Conservation (phyloP, 208 protist species). For the Naegleria fowleri region DNA sequence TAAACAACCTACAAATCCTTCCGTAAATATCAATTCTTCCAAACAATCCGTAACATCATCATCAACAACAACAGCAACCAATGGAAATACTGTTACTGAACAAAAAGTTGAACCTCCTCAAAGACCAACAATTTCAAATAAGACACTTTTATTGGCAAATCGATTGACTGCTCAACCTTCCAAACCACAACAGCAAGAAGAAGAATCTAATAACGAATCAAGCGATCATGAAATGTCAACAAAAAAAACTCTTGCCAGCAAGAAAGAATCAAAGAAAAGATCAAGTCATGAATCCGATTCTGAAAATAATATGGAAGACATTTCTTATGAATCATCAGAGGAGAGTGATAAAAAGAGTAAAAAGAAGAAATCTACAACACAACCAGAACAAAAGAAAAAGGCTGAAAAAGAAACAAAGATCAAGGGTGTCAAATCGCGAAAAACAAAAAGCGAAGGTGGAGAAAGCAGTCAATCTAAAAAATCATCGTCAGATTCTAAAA, state of each 20-base stretch:
- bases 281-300: not conserved
- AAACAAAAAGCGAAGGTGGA: not conserved
- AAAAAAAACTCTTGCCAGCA: not conserved
- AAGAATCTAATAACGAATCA: not conserved
- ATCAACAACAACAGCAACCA: not conserved
- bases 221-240: not conserved
- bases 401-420: not conserved
- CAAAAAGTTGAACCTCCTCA: too few species aligned
- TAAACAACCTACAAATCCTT: not conserved
- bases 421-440: not conserved
- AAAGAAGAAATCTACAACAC: not conserved
- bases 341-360: not conserved
- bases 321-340: not conserved
- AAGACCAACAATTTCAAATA: not conserved
- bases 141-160: not conserved
- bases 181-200: not conserved
- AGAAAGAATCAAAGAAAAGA: not conserved
- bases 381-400: not conserved
- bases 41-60: not conserved
- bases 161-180: not conserved
- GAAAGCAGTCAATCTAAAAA: not conserved
- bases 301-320: not conserved
- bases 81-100: too few species aligned
- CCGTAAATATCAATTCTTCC: not conserved
- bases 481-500: not conserved